These are phyloP conservation scores for Phytophthora foliorum DNA, from an alignment of 352 stramenopile genomes.

Conservation along the genomic window DNA sequence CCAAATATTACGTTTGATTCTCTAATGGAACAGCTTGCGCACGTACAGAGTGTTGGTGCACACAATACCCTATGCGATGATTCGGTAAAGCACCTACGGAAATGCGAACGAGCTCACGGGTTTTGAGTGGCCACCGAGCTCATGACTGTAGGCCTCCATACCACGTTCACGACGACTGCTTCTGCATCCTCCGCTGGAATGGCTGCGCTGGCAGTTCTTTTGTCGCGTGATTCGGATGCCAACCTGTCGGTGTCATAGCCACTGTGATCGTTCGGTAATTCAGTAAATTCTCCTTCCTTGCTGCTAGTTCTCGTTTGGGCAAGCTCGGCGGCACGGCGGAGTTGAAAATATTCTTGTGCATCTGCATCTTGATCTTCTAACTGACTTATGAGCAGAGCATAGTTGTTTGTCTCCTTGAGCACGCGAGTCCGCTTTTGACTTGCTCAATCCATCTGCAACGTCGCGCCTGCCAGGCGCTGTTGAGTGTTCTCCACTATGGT, in stretches of 20 bases:
- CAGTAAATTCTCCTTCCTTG: not conserved
- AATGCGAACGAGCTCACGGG: not conserved
- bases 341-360: not conserved
- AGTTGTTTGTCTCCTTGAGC: not conserved
- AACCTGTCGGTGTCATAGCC: not conserved
- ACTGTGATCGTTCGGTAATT: not conserved
- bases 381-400: not conserved
- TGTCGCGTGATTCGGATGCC: not conserved
- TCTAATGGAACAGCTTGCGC: not conserved
- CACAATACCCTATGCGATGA: not conserved
- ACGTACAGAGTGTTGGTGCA: not conserved
- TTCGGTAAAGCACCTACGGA: not conserved
- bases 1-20: not conserved
- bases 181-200: not conserved
- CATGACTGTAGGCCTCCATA: no score
- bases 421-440: not conserved
- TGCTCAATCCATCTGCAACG: not conserved
- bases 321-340: not conserved
- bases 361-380: not conserved
- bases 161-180: not conserved
- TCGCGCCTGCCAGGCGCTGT: not conserved
- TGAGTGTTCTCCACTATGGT: not conserved
- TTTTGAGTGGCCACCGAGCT: not conserved
- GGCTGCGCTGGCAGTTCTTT: not conserved
- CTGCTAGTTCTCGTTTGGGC: not conserved